phyloP scores from a whole-genome alignment of 1,284 basidiomycete genomes.

The Tylopilus sp. region DNA sequence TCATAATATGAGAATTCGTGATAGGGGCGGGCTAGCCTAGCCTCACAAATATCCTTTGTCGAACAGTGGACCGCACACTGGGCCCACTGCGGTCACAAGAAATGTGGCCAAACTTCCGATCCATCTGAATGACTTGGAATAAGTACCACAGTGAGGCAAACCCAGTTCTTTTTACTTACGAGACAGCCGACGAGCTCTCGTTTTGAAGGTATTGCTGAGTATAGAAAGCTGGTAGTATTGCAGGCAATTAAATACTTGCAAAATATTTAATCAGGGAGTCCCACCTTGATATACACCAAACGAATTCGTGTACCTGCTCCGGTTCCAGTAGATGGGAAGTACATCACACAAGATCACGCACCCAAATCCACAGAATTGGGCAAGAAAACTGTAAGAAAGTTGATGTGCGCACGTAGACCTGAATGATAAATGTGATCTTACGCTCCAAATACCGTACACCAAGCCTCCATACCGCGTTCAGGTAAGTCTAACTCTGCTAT shows the following conservation, averaged over 20 bases:
- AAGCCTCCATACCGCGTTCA: conserved; percentile 30
- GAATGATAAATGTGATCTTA: conserved; percentile 8
- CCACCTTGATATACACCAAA: conserved; percentile 39
- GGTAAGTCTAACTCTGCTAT: conserved; percentile 7
- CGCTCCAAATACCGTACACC: conserved; percentile 32
- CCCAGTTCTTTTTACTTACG: conserved; percentile 19
- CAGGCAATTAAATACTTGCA: background rate
- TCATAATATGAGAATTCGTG: background rate
- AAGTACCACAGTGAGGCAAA: background rate
- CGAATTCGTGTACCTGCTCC: conserved; percentile 22
- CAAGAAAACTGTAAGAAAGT: conserved; percentile 24
- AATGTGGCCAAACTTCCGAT: conserved; percentile 28
- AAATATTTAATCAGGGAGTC: background rate
- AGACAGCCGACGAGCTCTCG: conserved; percentile 31
- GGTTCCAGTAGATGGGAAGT: background rate
- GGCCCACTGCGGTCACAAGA: conserved; percentile 23
- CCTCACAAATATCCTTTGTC: conserved; percentile 36
- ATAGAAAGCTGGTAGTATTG: conserved; percentile 27
- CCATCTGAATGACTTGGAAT: conserved; percentile 22
- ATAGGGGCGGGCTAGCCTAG: background rate
- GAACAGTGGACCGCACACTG: conserved; percentile 28
- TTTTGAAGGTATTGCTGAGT: conserved; percentile 32
- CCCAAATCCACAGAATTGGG: conserved; percentile 32
- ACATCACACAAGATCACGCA: conserved; percentile 1
- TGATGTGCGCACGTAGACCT: background rate